Evolutionary conservation across 441 rosid species (phyloP).

Genomic region (Jatropha multifida): DNA sequence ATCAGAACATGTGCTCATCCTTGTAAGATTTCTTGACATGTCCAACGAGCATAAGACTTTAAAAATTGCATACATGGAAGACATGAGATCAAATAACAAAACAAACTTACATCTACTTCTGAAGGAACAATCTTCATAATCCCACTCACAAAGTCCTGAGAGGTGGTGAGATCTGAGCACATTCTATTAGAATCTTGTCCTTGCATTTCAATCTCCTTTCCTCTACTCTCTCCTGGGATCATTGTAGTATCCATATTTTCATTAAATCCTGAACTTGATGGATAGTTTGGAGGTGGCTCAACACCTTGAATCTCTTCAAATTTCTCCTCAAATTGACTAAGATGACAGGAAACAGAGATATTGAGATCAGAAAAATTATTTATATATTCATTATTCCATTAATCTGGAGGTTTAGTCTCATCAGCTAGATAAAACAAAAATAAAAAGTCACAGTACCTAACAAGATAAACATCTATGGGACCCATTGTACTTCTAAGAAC

Average conservation of each 20-base stretch:
- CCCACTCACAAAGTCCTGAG: slow-evolving; percentile 86
- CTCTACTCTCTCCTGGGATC: slow-evolving; percentile 44
- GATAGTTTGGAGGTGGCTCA: slow-evolving; percentile 55
- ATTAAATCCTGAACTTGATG: slow-evolving; percentile 49
- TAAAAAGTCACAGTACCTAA: slow-evolving; percentile 55
- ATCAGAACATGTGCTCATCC: neutral
- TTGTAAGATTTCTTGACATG: slow-evolving; percentile 5
- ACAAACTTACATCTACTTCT: slow-evolving; percentile 78
- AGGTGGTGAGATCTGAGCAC: slow-evolving; percentile 52
- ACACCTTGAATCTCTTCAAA: slow-evolving; percentile 75
- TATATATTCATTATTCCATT: slow-evolving; percentile 1
- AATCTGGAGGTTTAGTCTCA: neutral
- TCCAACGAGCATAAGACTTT: neutral
- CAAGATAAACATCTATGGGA: slow-evolving; percentile 93
- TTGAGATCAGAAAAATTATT: slow-evolving; percentile 17
- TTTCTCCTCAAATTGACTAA: slow-evolving; percentile 88
- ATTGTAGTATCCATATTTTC: slow-evolving; percentile 40
- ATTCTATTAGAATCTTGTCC: slow-evolving; percentile 47
- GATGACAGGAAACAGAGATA: slow-evolving; percentile 6
- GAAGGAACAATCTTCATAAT: slow-evolving; percentile 95
- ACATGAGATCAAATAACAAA: slow-evolving; percentile 11
- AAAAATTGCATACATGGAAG: slow-evolving; percentile 7
- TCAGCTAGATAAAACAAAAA: slow-evolving; percentile 2
- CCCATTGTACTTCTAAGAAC: slow-evolving; percentile 98
- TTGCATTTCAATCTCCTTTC: slow-evolving; percentile 52